Evolutionary conservation across 495 filamentous ascomycete genomes (phyloP), one percentile per base, ranked within the genome.

Genomic region (Pseudomonodictys pantanalensis): DNA sequence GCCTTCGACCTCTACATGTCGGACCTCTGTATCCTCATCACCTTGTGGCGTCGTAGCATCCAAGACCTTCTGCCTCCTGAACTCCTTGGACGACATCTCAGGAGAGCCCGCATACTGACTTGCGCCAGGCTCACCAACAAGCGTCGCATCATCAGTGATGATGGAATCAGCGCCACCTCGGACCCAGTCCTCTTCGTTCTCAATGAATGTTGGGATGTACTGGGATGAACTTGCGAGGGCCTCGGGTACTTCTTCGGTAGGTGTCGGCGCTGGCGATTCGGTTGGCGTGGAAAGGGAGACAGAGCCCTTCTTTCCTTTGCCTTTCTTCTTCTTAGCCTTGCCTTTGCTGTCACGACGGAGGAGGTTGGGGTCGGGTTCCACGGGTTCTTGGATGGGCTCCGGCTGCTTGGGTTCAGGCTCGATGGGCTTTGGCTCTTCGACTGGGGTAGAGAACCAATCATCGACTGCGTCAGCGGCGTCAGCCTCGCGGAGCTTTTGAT

Each of bases 261-360:
- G 55, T 23, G 48, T 64, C 8, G 60, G 52, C 8, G 53, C 52
- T 20, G 47, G 52, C 2, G 60, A 52, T 57, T 57, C 59, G 30
- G 24, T 47, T 9, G 60, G 45, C 1, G 52, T 22, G 22, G 62
- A 63, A 1, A n/a, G n/a, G n/a, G n/a, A n/a, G n/a, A 58, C 42
- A 29, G 52, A 57, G 15, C 52, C 56, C 43, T 68, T 68, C 65
- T 61, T 68, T 0, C 23, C 29, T 41, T 67, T 62, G 3, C 52
- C 47, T 41, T 68, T 68, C 46, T 58, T 64, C 26, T 62, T 63
- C 50, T 64, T 68, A 0, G 50, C 55, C 49, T 63, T 67, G 0
- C 42, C 52, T 51, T 60, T 62, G 50, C 54, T 54, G 30, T 64
- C 60, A 23, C 60, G 55, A 22, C 56, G 50, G 5, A 68, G 39